A percentile compares a stretch with the other conserved stretches of the same genome.
Evolutionary conservation across 306 rosid genomes (phyloP).

Genomic region (Lotus japonicus): DNA sequence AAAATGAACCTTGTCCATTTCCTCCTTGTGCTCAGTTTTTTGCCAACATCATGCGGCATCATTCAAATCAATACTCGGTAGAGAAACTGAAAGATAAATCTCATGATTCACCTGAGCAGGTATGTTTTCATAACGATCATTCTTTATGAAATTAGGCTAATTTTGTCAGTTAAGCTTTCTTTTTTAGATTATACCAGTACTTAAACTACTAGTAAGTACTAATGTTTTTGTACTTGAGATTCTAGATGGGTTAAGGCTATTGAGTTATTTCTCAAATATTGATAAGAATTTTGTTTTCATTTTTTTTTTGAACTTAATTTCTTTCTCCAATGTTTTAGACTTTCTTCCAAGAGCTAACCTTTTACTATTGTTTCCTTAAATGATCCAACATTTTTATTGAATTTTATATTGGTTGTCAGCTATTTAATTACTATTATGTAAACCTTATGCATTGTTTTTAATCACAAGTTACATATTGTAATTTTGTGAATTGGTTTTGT

Average conservation of each 20-base stretch:
- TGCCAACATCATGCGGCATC: slow-evolving; percentile 42
- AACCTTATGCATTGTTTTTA: neutral
- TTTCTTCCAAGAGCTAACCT: neutral
- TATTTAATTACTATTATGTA: neutral
- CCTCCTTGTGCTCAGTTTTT: slow-evolving; percentile 37
- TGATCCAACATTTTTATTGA: neutral
- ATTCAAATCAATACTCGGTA: slow-evolving; percentile 38
- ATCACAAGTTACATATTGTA: neutral
- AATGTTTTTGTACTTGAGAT: neutral
- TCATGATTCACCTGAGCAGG: slow-evolving; percentile 64
- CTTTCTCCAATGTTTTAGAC: neutral
- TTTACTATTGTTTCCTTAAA: too few relatives aligned
- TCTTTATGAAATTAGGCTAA: neutral
- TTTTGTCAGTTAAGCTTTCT: neutral
- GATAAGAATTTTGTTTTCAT: neutral
- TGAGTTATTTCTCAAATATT: slow-evolving; percentile 3
- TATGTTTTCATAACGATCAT: slow-evolving; percentile 19
- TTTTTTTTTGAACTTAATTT: neutral
- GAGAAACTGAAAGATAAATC: slow-evolving; percentile 31
- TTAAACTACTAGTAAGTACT: neutral
- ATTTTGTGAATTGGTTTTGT: neutral
- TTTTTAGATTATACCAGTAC: neutral
- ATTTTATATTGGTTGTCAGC: neutral
- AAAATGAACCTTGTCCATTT: neutral
- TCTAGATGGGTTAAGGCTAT: neutral